phyloP scores from a whole-genome alignment of 2,329 filamentous ascomycete species.

The Ilyonectria sp. region DNA sequence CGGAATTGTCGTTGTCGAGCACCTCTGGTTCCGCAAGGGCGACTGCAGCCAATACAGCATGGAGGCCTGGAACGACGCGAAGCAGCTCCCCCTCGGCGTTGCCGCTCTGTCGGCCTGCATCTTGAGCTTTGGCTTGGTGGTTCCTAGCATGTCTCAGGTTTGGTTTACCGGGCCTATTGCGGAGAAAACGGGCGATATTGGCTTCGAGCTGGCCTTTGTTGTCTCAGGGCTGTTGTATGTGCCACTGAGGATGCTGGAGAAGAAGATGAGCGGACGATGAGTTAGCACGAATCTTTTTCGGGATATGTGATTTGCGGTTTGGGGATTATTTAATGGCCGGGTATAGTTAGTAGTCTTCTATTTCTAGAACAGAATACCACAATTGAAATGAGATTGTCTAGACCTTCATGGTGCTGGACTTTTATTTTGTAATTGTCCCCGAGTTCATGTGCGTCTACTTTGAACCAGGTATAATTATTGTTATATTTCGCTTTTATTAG shows the following conservation, averaged over 20 bases:
- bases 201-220: conserved; percentile 71
- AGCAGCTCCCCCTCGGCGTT: conserved; percentile 56
- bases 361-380: not conserved
- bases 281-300: not conserved
- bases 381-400: not conserved
- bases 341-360: not conserved
- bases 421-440: too few relatives aligned
- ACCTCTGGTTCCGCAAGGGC: conserved; percentile 57
- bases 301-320: not conserved
- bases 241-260: conserved; percentile 57
- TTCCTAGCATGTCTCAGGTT: conserved; percentile 68
- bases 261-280: conserved; percentile 36
- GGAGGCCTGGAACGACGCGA: conserved; percentile 59
- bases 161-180: conserved; percentile 72
- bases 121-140: conserved; percentile 60
- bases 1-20: conserved; percentile 56
- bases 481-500: too few relatives aligned
- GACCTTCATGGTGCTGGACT: too few relatives aligned
- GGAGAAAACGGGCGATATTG: conserved; percentile 69
- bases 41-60: conserved; percentile 57
- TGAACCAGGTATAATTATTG: too few relatives aligned
- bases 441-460: not conserved
- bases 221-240: conserved; percentile 57
- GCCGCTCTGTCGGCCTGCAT: conserved; percentile 59
- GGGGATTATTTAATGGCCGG: not conserved